Evolutionary conservation across 2,329 filamentous ascomycete genomes (phyloP).

Genomic region (Claviceps fusiformis): DNA sequence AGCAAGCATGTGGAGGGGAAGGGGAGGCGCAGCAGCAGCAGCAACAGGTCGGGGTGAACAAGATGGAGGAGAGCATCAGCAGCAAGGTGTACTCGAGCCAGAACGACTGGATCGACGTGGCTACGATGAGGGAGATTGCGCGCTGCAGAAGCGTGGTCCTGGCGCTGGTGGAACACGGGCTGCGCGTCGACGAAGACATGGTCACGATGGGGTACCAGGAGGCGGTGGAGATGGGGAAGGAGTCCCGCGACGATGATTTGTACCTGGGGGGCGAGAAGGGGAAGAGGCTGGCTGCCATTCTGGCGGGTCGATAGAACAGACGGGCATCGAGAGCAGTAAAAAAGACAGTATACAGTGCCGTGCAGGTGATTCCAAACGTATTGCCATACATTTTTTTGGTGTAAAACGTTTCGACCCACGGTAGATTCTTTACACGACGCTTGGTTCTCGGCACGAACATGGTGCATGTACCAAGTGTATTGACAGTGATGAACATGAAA

Average conservation of each 20-base stretch:
- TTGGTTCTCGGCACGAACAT: not conserved
- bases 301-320: conserved; percentile 14
- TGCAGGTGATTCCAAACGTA: too few species aligned
- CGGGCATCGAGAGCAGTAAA: too few species aligned
- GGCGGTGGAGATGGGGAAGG: conserved; percentile 59
- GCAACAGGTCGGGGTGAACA: conserved; percentile 51
- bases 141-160: conserved; percentile 69
- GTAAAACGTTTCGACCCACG: too few species aligned
- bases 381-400: too few species aligned
- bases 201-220: conserved; percentile 72
- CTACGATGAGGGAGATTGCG: conserved; percentile 78
- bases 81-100: conserved; percentile 86
- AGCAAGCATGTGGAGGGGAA: conserved; percentile 62
- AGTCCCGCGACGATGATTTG: conserved; percentile 43
- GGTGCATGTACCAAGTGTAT: not conserved
- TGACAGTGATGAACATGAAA: too few species aligned
- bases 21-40: conserved; percentile 11
- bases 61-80: conserved; percentile 76
- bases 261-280: conserved; percentile 48
- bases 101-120: conserved; percentile 69
- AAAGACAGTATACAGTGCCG: not conserved
- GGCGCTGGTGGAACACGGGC: conserved; percentile 66
- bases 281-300: conserved; percentile 31
- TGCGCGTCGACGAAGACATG: conserved; percentile 81
- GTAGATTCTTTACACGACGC: too few species aligned